A percentile compares a stretch with the other conserved stretches of the same genome.
Evolutionary conservation across 345 rosid species (phyloP).

Genomic region (Tarenaya hassleriana): DNA sequence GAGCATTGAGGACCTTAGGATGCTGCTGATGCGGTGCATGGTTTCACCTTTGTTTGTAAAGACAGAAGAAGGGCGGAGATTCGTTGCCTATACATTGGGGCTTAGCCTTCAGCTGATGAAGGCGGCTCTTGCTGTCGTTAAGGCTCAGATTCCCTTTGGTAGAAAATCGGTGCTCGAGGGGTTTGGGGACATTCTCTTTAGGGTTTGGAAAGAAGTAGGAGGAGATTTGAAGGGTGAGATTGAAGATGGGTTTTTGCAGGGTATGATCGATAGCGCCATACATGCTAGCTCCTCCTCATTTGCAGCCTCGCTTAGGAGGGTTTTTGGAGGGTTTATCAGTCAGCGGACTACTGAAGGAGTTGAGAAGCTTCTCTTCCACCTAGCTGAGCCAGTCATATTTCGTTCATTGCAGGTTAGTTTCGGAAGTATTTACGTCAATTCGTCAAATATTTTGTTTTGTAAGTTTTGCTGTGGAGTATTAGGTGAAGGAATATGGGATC

Average conservation of each 20-base stretch:
- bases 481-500: neutral
- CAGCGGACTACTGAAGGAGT: constrained; percentile 72
- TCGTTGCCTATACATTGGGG: constrained; percentile 62
- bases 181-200: constrained; percentile 65
- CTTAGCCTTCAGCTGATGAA: constrained; percentile 68
- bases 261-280: constrained; percentile 65
- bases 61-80: constrained; percentile 78
- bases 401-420: constrained; percentile 72
- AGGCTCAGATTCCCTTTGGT: constrained; percentile 78
- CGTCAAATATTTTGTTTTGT: neutral
- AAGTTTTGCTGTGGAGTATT: neutral
- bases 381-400: constrained; percentile 83
- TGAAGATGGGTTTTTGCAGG: constrained; percentile 66
- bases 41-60: constrained; percentile 71
- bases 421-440: neutral
- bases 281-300: constrained; percentile 43
- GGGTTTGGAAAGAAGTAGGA: constrained; percentile 72
- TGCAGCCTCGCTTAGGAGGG: constrained; percentile 70
- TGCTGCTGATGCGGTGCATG: constrained; percentile 67
- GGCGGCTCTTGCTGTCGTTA: constrained; percentile 73
- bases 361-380: constrained; percentile 73
- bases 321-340: constrained; percentile 65
- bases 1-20: constrained; percentile 76
- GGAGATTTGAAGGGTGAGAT: constrained; percentile 56
- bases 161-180: constrained; percentile 88